These are phyloP conservation scores for Ustilago sp. DNA, from an alignment of 1,284 basidiomycete genomes.

Conservation along the genomic window DNA sequence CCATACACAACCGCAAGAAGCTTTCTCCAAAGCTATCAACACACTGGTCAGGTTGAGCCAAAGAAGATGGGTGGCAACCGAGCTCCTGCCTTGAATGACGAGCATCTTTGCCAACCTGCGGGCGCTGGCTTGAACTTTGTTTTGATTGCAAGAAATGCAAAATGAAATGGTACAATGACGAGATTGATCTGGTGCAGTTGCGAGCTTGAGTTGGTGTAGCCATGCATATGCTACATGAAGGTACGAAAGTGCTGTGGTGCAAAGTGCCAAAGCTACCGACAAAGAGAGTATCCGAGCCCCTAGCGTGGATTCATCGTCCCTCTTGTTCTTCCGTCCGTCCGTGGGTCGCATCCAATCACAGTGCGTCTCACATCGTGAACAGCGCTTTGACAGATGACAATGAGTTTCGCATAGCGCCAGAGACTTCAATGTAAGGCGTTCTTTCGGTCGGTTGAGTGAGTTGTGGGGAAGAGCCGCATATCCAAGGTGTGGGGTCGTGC, in stretches of 20 bases:
- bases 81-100: background rate
- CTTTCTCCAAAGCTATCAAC: background rate
- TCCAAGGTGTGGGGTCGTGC: slow-evolving; percentile 19
- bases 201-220: too few species aligned
- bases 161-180: too few species aligned
- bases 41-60: background rate
- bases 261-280: too few species aligned
- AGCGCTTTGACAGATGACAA: background rate
- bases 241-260: too few species aligned
- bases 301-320: slow-evolving; percentile 2
- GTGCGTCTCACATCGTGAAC: background rate
- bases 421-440: background rate
- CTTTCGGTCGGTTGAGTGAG: slow-evolving; percentile 6
- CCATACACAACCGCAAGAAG: background rate
- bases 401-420: background rate
- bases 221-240: too few species aligned
- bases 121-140: too few species aligned
- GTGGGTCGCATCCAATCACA: background rate
- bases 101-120: background rate
- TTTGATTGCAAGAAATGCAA: too few species aligned
- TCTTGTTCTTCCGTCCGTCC: background rate
- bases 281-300: background rate
- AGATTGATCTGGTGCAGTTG: too few species aligned
- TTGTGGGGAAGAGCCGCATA: slow-evolving; percentile 24
- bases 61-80: background rate